Percentiles rank a stretch among this genome's conserved stretches.
phyloP scores from a whole-genome alignment of 2,329 filamentous ascomycete species.

The Epichloe glyceriae region DNA sequence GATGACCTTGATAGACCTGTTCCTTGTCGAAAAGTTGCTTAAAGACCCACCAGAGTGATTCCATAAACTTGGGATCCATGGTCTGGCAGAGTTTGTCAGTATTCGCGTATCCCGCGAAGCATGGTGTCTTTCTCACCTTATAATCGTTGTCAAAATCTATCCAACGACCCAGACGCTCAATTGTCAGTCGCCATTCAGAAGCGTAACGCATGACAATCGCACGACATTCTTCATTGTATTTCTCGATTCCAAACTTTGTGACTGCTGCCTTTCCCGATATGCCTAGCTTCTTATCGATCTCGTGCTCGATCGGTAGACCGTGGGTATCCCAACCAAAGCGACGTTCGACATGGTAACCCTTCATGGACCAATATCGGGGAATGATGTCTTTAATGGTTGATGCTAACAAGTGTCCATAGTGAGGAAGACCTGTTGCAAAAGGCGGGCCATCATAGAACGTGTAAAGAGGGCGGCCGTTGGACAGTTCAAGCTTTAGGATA shows the following conservation, averaged over 20 bases:
- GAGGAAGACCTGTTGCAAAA: constrained; percentile 58
- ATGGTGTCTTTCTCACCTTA: constrained; percentile 42
- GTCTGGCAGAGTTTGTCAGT: constrained; percentile 36
- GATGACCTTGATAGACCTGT: constrained; percentile 77
- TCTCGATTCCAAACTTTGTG: constrained; percentile 69
- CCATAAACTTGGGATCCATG: constrained; percentile 94
- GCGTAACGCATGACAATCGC: constrained; percentile 90
- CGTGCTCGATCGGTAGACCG: constrained; percentile 87
- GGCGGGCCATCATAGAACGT: constrained; percentile 90
- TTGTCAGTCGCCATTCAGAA: constrained; percentile 73
- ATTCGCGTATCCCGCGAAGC: neutral
- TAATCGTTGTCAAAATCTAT: constrained; percentile 98
- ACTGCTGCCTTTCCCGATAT: constrained; percentile 83
- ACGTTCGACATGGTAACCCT: constrained; percentile 81
- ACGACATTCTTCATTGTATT: constrained; percentile 85
- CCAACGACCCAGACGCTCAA: constrained; percentile 85
- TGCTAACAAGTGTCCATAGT: constrained; percentile 64
- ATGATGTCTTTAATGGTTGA: constrained; percentile 98
- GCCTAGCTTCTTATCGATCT: constrained; percentile 92
- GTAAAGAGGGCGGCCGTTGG: constrained; percentile 68
- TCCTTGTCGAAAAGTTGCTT: constrained; percentile 86
- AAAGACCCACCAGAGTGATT: constrained; percentile 94
- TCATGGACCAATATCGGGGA: constrained; percentile 94
- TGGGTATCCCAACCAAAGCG: constrained; percentile 94
- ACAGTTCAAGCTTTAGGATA: constrained; percentile 52